Percentiles rank a stretch among this genome's conserved stretches.
phyloP scores from a whole-genome alignment of 106 monocot genomes.

The Iris macrosiphon region DNA sequence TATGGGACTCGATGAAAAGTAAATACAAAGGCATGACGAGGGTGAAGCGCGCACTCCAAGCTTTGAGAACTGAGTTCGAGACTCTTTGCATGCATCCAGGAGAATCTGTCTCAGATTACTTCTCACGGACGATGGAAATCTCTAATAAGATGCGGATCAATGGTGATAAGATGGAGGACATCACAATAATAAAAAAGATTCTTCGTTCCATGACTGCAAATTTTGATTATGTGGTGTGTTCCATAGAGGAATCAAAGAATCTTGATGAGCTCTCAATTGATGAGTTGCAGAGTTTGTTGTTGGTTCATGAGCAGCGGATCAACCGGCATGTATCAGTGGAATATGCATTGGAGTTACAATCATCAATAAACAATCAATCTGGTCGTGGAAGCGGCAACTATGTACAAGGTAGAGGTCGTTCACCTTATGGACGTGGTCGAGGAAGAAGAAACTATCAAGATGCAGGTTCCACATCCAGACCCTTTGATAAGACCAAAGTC shows the following conservation, averaged over 20 bases:
- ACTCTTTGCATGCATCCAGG: neutral
- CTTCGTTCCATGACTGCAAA: neutral
- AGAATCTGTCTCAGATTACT: neutral
- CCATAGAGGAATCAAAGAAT: constrained; percentile 1
- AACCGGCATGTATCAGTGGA: neutral
- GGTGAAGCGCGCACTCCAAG: constrained; percentile 7
- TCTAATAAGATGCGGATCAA: neutral
- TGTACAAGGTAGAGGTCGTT: no score
- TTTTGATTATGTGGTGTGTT: constrained; percentile 1
- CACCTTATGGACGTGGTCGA: no score
- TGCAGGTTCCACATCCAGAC: no score
- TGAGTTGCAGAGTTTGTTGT: neutral
- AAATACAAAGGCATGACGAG: constrained; percentile 4
- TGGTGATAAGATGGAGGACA: constrained; percentile 1
- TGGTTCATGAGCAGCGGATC: constrained; percentile 4
- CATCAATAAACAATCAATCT: no score
- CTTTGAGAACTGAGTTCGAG: constrained; percentile 2
- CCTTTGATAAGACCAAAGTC: no score
- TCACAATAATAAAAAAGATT: neutral
- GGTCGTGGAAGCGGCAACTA: no score
- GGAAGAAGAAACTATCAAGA: no score
- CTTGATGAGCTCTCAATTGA: neutral
- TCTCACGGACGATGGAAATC: neutral
- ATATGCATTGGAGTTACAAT: neutral
- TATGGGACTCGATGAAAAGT: constrained; percentile 7